Evolutionary conservation across 306 rosid species (phyloP).

Genomic region (Dicorynia guianensis): DNA sequence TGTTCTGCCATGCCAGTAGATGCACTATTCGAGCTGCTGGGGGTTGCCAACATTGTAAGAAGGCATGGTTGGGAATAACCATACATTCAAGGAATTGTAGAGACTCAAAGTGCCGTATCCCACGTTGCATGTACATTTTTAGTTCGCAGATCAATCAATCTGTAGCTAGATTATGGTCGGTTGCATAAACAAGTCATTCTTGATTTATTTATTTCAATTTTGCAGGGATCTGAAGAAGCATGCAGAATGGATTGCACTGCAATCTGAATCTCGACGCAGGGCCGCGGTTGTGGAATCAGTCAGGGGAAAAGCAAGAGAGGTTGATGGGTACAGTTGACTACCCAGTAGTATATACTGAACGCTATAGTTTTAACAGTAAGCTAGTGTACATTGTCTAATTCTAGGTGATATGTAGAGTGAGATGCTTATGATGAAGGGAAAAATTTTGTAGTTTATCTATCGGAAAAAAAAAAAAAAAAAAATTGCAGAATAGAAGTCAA

Average conservation of each 20-base stretch:
- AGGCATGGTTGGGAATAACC: slow-evolving; percentile 32
- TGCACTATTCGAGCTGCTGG: slow-evolving; percentile 43
- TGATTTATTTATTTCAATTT: slow-evolving; percentile 31
- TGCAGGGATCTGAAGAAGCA: slow-evolving; percentile 49
- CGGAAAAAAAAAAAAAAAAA: neutral
- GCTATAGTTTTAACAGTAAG: neutral
- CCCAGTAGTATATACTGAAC: neutral
- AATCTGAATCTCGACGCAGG: slow-evolving; percentile 28
- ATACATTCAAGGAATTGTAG: slow-evolving; percentile 47
- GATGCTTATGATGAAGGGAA: neutral
- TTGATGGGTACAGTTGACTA: neutral
- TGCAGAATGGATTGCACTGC: slow-evolving; percentile 30
- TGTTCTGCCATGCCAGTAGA: slow-evolving; percentile 48
- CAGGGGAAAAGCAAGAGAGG: slow-evolving; percentile 6
- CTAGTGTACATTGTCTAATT: neutral
- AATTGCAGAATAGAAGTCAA: neutral
- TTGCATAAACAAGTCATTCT: slow-evolving; percentile 11
- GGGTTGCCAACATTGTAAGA: slow-evolving; percentile 54
- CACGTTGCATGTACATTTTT: slow-evolving; percentile 50
- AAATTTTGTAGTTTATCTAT: neutral
- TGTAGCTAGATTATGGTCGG: neutral
- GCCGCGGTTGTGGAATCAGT: slow-evolving; percentile 18
- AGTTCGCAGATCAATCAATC: neutral
- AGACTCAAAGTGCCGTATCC: slow-evolving; percentile 47
- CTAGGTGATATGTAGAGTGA: slow-evolving; percentile 12